Base-by-base conservation (phyloP, 176 grass and related monocot species). In the Triticum timopheevii region DNA sequence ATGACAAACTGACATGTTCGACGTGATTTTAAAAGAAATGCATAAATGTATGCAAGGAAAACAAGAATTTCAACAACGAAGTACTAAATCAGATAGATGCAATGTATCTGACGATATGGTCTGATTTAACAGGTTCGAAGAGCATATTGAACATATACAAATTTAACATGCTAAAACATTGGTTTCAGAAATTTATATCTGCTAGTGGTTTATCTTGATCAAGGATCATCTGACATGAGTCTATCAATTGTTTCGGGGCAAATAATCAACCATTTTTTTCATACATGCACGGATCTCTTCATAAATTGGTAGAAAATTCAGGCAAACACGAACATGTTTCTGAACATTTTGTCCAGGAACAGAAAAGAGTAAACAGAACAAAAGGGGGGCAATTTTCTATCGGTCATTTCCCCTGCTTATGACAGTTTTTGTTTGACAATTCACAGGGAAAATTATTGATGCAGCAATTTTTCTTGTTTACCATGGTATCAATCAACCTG, bases 141-240 rank as follows among this genome's bases (percentile, higher is more conserved):
- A 64, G 58, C 54, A 78, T 62, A 8, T 50, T 77, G 5, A 36
- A 85, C 19, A 31, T 31, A 85, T 28, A 24, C 10, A 31, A 6
- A 24, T 38, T 80, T 30, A 45, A 33, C 39, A 12, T 47, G 62
- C 39, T 49, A 4, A 81, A 85, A 89, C 65, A 13, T 42, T 47
- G 0, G 34, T 68, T 81, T 68, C 69, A 85, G 69, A 61, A 80
- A 65, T 73, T 13, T 34, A 15, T 1, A 2, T 71, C 52, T 30
- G 19, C 22, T 47, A 33, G 22, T 39, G 27, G 27, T 35, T 76
- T 50, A 50, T 76, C n/a, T 47, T 74, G 71, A 49, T 47, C n/a
- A 73, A 73, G 70, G n/a, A 73, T 73, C 39, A 45, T 73, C 38
- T 74, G 71, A 16, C 70, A 74, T 27, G 68, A 71, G 12, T 28